Conservation (phyloP, 352 stramenopile genomes). For the Heterotrichella gracilis region DNA sequence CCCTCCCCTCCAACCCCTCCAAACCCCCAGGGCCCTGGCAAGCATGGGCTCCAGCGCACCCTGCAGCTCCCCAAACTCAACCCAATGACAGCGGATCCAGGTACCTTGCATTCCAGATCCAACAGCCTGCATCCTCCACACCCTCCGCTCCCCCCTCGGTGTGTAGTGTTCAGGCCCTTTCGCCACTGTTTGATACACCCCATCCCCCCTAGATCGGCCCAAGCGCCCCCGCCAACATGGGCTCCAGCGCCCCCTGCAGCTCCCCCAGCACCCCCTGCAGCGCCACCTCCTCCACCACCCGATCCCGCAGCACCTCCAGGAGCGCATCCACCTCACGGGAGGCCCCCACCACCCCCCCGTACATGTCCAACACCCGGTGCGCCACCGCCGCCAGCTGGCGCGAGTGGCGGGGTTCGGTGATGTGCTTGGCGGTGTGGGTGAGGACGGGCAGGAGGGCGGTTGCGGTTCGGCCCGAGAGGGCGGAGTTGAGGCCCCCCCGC, state of each 20-base stretch:
- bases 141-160: too few relatives aligned
- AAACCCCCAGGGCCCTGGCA: too few relatives aligned
- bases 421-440: conserved; percentile 65
- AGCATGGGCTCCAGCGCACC: too few relatives aligned
- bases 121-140: too few relatives aligned
- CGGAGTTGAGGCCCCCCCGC: conserved; percentile 45
- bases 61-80: too few relatives aligned
- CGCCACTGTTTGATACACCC: too few relatives aligned
- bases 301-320: conserved; percentile 54
- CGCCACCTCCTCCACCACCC: conserved; percentile 39
- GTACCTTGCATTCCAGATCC: too few relatives aligned
- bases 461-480: conserved; percentile 55
- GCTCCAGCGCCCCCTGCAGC: conserved; percentile 52
- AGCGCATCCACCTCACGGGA: conserved; percentile 53
- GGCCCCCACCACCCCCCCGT: conserved; percentile 47
- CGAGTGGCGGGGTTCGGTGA: conserved; percentile 62
- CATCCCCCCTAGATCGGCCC: too few relatives aligned
- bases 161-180: too few relatives aligned
- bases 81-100: too few relatives aligned
- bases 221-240: too few relatives aligned
- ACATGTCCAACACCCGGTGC: conserved; percentile 57
- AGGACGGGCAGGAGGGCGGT: conserved; percentile 61
- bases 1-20: too few relatives aligned
- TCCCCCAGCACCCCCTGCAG: conserved; percentile 42
- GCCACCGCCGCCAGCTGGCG: conserved; percentile 53